A percentile compares a stretch with the other conserved stretches of the same genome.
These are phyloP conservation scores for Xylaria flabelliformis DNA, from an alignment of 495 filamentous ascomycete genomes.

Conservation along the genomic window DNA sequence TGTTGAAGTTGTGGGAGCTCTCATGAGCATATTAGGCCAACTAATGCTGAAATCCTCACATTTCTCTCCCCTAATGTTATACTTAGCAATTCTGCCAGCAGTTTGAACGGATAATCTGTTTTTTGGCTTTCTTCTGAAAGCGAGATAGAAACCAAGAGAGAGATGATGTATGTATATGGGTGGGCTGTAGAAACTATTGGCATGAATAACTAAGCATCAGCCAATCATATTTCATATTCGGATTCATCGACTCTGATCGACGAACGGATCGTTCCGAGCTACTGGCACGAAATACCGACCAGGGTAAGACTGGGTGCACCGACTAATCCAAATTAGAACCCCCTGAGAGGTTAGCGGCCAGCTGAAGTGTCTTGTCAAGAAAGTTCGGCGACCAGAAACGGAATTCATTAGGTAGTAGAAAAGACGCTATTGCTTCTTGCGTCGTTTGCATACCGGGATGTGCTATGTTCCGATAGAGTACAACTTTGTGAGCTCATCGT, in stretches of 20 bases:
- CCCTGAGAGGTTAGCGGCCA: not conserved
- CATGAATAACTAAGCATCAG: not conserved
- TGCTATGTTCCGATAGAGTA: not conserved
- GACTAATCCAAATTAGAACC: not conserved
- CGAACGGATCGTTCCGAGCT: constrained; percentile 17
- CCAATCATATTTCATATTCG: constrained; percentile 2
- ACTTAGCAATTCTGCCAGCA: not conserved
- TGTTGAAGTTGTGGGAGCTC: not conserved
- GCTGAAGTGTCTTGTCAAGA: not conserved
- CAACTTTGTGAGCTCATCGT: not conserved
- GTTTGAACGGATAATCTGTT: not conserved
- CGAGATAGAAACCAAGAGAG: not conserved
- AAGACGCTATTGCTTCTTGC: not conserved
- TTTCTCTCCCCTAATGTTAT: not conserved
- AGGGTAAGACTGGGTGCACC: not conserved
- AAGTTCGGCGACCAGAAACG: constrained; percentile 6
- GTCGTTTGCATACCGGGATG: not conserved
- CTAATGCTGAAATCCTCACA: not conserved
- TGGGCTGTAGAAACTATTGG: constrained; percentile 13
- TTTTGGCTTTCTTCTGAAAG: not conserved
- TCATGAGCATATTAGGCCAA: not conserved
- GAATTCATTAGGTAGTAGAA: constrained; percentile 3
- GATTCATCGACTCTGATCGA: constrained; percentile 1
- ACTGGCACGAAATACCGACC: not conserved
- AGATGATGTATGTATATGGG: not conserved